These are phyloP conservation scores for Sarcomyxa edulis DNA, from an alignment of 768 basidiomycete species.

Conservation along the genomic window DNA sequence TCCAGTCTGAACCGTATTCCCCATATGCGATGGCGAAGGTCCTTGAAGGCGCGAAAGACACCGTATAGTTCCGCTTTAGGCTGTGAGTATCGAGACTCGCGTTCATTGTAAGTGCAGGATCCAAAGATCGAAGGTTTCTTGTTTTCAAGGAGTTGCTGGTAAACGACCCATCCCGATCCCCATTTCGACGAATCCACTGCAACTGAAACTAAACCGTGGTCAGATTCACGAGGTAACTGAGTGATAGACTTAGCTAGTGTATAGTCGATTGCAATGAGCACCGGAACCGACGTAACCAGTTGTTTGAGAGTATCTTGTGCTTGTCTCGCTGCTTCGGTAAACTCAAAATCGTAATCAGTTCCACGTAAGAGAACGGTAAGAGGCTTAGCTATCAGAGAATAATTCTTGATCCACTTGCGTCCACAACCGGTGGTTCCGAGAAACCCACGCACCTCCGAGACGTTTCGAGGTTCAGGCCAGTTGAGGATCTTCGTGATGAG, in stretches of 20 bases:
- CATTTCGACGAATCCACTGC: slow-evolving; percentile 26
- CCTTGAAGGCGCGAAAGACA: slow-evolving; percentile 23
- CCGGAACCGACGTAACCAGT: slow-evolving; percentile 15
- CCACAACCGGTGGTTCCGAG: slow-evolving; percentile 17
- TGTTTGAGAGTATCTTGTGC: slow-evolving; percentile 22
- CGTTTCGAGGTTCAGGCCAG: slow-evolving; percentile 13
- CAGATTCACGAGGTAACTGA: slow-evolving; percentile 6
- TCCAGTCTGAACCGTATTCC: slow-evolving; percentile 26
- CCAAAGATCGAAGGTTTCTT: slow-evolving; percentile 22
- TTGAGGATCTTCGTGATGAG: slow-evolving; percentile 20
- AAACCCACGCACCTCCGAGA: slow-evolving; percentile 19
- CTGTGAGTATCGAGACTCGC: slow-evolving; percentile 28
- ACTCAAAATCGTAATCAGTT: slow-evolving; percentile 16
- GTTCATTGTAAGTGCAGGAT: slow-evolving; percentile 26
- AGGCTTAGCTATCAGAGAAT: slow-evolving; percentile 17
- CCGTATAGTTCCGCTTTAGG: slow-evolving; percentile 34
- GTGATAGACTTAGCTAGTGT: slow-evolving; percentile 1
- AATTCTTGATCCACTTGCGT: slow-evolving; percentile 17
- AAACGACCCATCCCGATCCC: slow-evolving; percentile 28
- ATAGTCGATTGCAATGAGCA: slow-evolving; percentile 28
- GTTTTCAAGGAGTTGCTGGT: slow-evolving; percentile 18
- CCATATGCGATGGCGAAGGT: slow-evolving; percentile 21
- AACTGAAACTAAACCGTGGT: slow-evolving; percentile 21
- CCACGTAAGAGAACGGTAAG: slow-evolving; percentile 13
- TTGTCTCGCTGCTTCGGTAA: slow-evolving; percentile 14